Evolutionary conservation across 202 grass and related monocot species (phyloP).

Genomic region (Bolboschoenoplectus hybrid): DNA sequence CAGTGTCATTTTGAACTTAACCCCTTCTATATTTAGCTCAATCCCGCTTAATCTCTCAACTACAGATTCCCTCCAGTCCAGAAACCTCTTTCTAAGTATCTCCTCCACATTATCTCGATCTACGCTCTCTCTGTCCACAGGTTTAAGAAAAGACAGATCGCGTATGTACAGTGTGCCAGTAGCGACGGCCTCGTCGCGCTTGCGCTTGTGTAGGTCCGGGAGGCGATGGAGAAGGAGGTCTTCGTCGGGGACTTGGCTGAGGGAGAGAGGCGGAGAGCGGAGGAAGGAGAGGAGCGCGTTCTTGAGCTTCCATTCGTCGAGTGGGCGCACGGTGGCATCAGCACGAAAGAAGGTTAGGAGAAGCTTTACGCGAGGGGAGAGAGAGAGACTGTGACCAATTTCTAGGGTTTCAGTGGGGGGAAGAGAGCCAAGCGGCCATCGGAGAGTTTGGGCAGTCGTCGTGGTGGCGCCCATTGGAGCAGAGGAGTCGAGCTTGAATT

Average conservation of each 20-base stretch:
- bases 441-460: background rate
- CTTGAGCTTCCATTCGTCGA: constrained; percentile 92
- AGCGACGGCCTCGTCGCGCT: constrained; percentile 78
- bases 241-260: constrained; percentile 53
- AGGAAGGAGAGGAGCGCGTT: constrained; percentile 73
- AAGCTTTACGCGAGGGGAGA: constrained; percentile 72
- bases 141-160: constrained; percentile 63
- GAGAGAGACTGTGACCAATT: constrained; percentile 57
- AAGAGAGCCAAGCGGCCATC: constrained; percentile 35
- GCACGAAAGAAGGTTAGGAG: constrained; percentile 81
- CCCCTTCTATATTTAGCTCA: constrained; percentile 79
- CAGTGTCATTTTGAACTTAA: constrained; percentile 78
- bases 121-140: constrained; percentile 17
- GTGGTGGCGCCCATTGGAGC: constrained; percentile 48
- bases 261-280: constrained; percentile 57
- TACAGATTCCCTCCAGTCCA: constrained; percentile 64
- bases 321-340: constrained; percentile 64
- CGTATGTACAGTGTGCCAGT: constrained; percentile 69
- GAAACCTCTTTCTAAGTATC: constrained; percentile 51
- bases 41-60: constrained; percentile 74
- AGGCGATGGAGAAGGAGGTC: constrained; percentile 61
- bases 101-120: constrained; percentile 34
- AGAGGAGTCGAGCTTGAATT: constrained; percentile 16
- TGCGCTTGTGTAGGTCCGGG: constrained; percentile 76
- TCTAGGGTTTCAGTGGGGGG: constrained; percentile 54